Evolutionary conservation across 2,329 filamentous ascomycete species (phyloP).

Genomic region (Didymella lethalis): DNA sequence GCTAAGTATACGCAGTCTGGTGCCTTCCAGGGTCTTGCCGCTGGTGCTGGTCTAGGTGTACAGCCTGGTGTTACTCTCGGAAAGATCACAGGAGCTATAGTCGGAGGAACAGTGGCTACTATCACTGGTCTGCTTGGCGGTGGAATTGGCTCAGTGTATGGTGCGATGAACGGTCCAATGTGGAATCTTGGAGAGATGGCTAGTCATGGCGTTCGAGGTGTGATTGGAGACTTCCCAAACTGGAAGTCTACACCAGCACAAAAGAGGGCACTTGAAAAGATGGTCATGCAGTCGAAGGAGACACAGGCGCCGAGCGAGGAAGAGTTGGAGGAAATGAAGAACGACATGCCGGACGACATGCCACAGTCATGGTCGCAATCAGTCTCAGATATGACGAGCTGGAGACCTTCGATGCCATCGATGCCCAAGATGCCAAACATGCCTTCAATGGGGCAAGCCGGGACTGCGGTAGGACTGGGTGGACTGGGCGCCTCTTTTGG

Average conservation of each 20-base stretch:
- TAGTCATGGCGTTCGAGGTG: conserved; percentile 44
- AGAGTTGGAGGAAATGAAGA: conserved; percentile 48
- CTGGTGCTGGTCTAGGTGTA: conserved; percentile 50
- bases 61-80: conserved; percentile 47
- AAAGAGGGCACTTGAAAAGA: conserved; percentile 49
- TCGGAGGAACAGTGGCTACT: conserved; percentile 45
- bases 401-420: conserved; percentile 38
- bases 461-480: conserved; percentile 34
- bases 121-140: conserved; percentile 48
- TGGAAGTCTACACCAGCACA: conserved; percentile 47
- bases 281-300: conserved; percentile 49
- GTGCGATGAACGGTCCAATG: conserved; percentile 47
- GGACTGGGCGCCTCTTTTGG: conserved; percentile 40
- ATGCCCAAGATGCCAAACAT: conserved; percentile 41
- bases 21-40: conserved; percentile 51
- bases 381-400: conserved; percentile 45
- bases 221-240: conserved; percentile 48
- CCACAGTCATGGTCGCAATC: conserved; percentile 46
- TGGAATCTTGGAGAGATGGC: conserved; percentile 50
- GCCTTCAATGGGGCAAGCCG: conserved; percentile 26
- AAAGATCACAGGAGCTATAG: conserved; percentile 47
- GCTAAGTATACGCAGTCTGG: conserved; percentile 52
- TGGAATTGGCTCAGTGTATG: conserved; percentile 48
- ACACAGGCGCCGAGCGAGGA: conserved; percentile 43
- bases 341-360: conserved; percentile 44